A percentile compares a stretch with the other conserved stretches of the same genome.
Conservation (phyloP, 2,329 filamentous ascomycete genomes). For the Magnaporthiopsis incrustans region DNA sequence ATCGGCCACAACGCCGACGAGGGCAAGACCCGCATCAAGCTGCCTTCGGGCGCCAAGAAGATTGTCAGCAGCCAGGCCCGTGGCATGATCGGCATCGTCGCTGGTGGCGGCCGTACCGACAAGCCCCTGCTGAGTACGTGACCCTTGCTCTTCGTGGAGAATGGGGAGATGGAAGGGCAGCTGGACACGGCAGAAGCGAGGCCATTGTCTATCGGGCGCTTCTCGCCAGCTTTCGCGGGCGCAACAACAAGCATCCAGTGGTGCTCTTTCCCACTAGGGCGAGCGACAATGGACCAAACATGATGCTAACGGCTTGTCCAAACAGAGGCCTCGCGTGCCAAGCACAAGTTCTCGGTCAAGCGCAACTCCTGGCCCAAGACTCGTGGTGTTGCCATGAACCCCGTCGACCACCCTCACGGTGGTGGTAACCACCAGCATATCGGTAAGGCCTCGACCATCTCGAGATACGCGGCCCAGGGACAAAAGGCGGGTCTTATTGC, state of each 20-base stretch:
- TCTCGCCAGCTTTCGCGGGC: not conserved
- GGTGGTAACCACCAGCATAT: slow-evolving; percentile 99
- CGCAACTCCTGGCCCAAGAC: slow-evolving; percentile 99
- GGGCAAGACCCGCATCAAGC: slow-evolving; percentile 99
- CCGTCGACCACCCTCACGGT: slow-evolving; percentile 98
- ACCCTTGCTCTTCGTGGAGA: not conserved
- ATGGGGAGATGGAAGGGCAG: not conserved
- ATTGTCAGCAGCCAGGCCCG: slow-evolving; percentile 83
- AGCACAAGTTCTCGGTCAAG: slow-evolving; percentile 99
- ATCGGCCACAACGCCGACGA: slow-evolving; percentile 97
- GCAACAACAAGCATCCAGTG: not conserved
- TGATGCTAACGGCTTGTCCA: not conserved
- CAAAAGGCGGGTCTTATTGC: slow-evolving; percentile 99
- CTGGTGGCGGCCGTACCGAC: slow-evolving; percentile 98
- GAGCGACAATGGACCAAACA: not conserved
- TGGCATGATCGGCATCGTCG: slow-evolving; percentile 99
- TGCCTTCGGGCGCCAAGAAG: slow-evolving; percentile 98
- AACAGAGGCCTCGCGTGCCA: slow-evolving; percentile 94
- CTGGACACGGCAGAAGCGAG: not conserved
- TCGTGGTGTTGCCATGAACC: slow-evolving; percentile 99
- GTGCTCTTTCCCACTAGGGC: not conserved
- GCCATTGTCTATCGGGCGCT: not conserved
- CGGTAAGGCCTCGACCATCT: slow-evolving; percentile 99
- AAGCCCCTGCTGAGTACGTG: slow-evolving; percentile 90
- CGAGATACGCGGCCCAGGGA: slow-evolving; percentile 92